A percentile compares a stretch with the other conserved stretches of the same genome.
phyloP scores from a whole-genome alignment of 176 grass and related monocot genomes.

The Eleusine indica region DNA sequence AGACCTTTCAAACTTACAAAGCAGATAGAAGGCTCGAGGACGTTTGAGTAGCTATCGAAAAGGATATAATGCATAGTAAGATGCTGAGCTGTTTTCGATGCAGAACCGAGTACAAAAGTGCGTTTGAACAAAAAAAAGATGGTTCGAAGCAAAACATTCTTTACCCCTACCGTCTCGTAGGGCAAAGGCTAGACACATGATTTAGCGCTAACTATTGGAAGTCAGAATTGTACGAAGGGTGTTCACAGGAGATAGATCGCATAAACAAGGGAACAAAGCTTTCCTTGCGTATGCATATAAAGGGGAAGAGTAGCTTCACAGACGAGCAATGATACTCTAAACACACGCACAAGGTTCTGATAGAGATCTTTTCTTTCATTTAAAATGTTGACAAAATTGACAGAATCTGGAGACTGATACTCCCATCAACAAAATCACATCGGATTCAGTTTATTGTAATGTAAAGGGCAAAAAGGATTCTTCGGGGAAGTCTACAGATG shows the following conservation, averaged over 20 bases:
- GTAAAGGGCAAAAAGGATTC: not conserved
- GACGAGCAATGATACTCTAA: slow-evolving; percentile 3
- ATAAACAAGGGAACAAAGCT: not conserved
- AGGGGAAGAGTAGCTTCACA: not conserved
- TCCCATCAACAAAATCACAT: not conserved
- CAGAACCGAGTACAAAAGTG: not conserved
- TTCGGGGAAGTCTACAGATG: not conserved
- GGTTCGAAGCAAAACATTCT: not conserved
- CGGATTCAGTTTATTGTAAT: slow-evolving; percentile 41
- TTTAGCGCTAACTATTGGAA: not conserved
- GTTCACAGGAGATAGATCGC: not conserved
- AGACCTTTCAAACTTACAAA: not conserved
- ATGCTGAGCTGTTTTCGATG: not conserved
- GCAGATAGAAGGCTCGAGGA: not conserved
- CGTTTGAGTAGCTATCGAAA: not conserved
- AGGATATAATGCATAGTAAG: not conserved
- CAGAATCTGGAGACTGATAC: slow-evolving; percentile 1
- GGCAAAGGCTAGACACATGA: not conserved
- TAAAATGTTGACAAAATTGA: slow-evolving; percentile 28
- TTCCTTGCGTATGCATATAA: slow-evolving; percentile 3
- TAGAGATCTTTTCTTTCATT: slow-evolving; percentile 13
- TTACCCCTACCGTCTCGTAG: not conserved
- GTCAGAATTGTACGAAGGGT: not conserved
- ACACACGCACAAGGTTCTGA: slow-evolving; percentile 14
- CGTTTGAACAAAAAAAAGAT: not conserved